Base-by-base conservation (phyloP, 2,329 filamentous ascomycete species). In the Colletotrichum truncatum region DNA sequence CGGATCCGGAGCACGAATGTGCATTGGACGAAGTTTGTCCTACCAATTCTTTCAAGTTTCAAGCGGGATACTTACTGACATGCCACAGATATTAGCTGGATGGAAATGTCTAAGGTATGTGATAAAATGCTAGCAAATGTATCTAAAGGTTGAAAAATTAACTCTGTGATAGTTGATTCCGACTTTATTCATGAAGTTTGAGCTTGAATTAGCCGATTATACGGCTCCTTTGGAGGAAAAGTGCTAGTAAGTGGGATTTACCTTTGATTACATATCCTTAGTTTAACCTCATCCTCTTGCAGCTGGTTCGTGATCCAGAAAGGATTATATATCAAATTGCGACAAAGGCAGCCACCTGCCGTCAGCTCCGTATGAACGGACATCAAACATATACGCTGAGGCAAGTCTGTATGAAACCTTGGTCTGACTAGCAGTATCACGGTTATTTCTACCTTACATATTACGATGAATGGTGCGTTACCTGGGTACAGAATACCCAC, bases 41-140 rank as follows among this genome's bases (percentile, higher is more conserved):
- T 11, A 25, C 39, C 16, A 11, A 8, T 6, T 16, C 14, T 12
- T 36, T 45, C 21, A 16, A 36, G 18, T 14, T 1, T 2, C n/a
- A 5, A 26, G 10, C 4, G 1, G 25, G 10, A 4, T 16, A 6
- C 32, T 62, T 2, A 62, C 4, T 3, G 18, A 14, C n/a, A 6
- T 2, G 11, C 21, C 4, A 30, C 41, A 56, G 58, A 66, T 10
- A 67, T 66, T 2, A 67, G 62, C 11, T 53, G 58, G 41, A 67
- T 67, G 62, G 57, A 66, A 23, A 66, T 67, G 56, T 11, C 54
- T 7, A 67, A 67, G 48, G 16, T 54, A 26, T 8, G 32, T 38
- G 3, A 25, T 21, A n/a, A 25, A n/a, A n/a, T 2, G n/a, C 4
- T 7, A 3, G 4, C 21, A 39, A 5, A 23, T n/a, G 2, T 0